Conservation (phyloP, 139 green algal species). For the Coccomyxa sp. region DNA sequence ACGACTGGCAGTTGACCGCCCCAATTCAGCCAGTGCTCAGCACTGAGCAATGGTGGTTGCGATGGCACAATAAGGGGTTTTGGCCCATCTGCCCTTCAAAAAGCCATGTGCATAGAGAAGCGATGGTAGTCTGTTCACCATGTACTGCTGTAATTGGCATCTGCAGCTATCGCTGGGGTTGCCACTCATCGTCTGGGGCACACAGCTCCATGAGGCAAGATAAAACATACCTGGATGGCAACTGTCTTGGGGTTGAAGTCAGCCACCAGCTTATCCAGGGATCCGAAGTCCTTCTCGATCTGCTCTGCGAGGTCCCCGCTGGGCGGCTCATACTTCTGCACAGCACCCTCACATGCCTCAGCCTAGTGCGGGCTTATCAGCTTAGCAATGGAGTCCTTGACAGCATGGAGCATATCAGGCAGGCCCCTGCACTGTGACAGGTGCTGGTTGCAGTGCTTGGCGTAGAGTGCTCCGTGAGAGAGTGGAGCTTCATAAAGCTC, state of each 20-base stretch:
- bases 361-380: not conserved
- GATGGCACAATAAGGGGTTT: too few species aligned
- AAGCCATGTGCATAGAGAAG: too few species aligned
- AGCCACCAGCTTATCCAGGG: conserved; percentile 71
- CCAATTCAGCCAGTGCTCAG: too few species aligned
- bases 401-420: not conserved
- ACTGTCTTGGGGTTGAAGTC: conserved; percentile 76
- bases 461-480: not conserved
- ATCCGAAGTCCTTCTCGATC: conserved; percentile 88
- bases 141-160: not conserved
- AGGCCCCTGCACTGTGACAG: not conserved
- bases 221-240: conserved; percentile 78
- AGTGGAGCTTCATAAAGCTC: too few species aligned
- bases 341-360: too few species aligned
- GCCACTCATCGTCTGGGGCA: not conserved
- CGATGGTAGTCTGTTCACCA: too few species aligned
- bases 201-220: too few species aligned
- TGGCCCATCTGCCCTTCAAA: too few species aligned
- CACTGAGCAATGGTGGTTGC: too few species aligned
- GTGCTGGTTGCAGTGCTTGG: not conserved
- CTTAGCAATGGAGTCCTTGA: not conserved
- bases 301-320: conserved; percentile 63
- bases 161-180: not conserved
- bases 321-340: conserved; percentile 76
- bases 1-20: too few species aligned